These are phyloP conservation scores for Conoideocrella luteorostrata DNA, from an alignment of 2,329 filamentous ascomycete genomes.

Conservation along the genomic window DNA sequence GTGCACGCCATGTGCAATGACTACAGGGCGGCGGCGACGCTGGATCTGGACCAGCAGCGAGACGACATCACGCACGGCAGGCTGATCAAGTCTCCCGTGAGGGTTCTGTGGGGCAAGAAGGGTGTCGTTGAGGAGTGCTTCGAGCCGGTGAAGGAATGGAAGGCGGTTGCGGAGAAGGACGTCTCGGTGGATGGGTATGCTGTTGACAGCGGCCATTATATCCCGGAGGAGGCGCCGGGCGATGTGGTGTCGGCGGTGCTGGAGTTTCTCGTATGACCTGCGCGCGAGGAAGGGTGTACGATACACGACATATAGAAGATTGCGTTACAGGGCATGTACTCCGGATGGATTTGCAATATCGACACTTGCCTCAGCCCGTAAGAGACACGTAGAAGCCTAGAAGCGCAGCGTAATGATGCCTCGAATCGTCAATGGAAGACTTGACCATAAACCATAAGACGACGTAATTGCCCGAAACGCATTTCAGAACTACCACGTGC, in stretches of 20 bases:
- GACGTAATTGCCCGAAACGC: no score
- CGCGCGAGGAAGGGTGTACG: no score
- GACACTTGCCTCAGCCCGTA: no score
- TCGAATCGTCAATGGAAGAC: no score
- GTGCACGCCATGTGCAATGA: constrained; percentile 49
- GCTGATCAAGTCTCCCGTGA: constrained; percentile 38
- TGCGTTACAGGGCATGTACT: no score
- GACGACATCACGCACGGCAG: constrained; percentile 35
- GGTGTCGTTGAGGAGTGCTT: constrained; percentile 44
- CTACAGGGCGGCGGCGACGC: constrained; percentile 44
- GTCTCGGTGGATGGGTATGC: constrained; percentile 31
- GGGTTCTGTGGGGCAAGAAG: constrained; percentile 43
- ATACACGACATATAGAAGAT: no score
- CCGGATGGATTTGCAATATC: no score
- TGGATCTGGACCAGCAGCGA: constrained; percentile 46
- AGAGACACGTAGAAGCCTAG: no score
- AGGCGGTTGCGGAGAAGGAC: constrained; percentile 31
- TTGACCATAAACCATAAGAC: no score
- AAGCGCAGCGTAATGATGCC: no score
- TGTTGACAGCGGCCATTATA: constrained; percentile 42
- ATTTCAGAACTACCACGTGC: no score
- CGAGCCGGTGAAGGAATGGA: constrained; percentile 45
- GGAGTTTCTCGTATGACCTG: constrained; percentile 26
- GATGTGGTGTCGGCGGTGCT: constrained; percentile 34
- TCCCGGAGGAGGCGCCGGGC: constrained; percentile 44